Evolutionary conservation across 148 eudicot species (phyloP).

Genomic region (Chenopodium suecicum): DNA sequence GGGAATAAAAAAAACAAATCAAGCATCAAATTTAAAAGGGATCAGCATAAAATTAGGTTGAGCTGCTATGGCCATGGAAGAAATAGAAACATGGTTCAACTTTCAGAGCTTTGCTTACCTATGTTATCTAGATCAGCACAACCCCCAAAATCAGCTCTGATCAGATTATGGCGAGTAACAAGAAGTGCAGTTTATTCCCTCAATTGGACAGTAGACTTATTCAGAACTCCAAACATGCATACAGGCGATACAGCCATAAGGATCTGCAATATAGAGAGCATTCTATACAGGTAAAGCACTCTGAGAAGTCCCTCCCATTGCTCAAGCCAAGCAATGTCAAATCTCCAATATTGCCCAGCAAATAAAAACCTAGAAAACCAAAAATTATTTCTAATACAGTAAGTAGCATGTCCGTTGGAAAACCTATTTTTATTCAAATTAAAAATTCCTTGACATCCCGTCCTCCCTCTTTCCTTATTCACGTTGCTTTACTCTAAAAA

Average conservation of each 20-base stretch:
- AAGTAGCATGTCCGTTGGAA: not conserved
- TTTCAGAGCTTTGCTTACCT: not conserved
- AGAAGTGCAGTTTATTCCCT: not conserved
- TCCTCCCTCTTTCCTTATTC: not conserved
- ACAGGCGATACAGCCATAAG: too few species aligned
- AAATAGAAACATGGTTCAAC: not conserved
- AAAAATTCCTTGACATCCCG: not conserved
- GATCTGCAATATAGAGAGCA: not conserved
- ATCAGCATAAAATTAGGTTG: not conserved
- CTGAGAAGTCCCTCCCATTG: conserved; percentile 11
- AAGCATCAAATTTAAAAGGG: not conserved
- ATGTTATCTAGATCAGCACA: not conserved
- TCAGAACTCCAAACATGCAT: not conserved
- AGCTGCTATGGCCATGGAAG: not conserved
- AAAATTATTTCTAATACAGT: not conserved
- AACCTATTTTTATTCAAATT: not conserved
- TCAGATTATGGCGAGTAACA: not conserved
- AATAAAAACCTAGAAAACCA: not conserved
- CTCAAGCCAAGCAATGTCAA: not conserved
- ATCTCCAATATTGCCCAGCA: not conserved
- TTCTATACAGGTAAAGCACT: not conserved
- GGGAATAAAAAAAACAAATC: not conserved
- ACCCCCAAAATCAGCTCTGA: not conserved
- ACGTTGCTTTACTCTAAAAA: not conserved
- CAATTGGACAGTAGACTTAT: not conserved